These are phyloP conservation scores for Blastobotrys petasosporus DNA, from an alignment of 1,139 yeast species.

Conservation along the genomic window DNA sequence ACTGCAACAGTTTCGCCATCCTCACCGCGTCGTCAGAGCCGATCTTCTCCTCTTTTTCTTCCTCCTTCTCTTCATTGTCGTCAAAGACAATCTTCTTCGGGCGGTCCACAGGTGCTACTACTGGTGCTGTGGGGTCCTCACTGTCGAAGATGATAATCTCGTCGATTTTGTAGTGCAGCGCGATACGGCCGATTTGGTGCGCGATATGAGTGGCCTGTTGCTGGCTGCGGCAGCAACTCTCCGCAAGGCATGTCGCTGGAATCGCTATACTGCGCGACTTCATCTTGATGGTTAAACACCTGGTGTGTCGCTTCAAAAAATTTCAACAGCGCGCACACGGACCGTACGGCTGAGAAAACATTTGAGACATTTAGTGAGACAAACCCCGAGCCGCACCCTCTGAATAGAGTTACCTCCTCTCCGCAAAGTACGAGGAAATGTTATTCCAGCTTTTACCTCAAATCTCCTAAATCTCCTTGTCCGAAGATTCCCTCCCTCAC, in stretches of 20 bases:
- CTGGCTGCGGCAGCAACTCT: slow-evolving; percentile 56
- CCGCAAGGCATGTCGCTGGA: slow-evolving; percentile 51
- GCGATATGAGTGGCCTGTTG: slow-evolving; percentile 69
- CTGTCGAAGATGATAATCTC: slow-evolving; percentile 60
- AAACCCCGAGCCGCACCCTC: too few relatives aligned
- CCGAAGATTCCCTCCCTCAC: too few relatives aligned
- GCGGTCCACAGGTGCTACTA: slow-evolving; percentile 6
- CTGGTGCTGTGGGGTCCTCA: slow-evolving; percentile 27
- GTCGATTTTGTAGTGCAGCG: slow-evolving; percentile 59
- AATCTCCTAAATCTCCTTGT: too few relatives aligned
- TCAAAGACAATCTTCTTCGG: slow-evolving; percentile 26
- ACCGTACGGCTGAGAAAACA: too few relatives aligned
- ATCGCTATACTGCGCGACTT: slow-evolving; percentile 19
- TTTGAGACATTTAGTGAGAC: too few relatives aligned
- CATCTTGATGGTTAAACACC: not conserved
- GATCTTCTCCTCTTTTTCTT: slow-evolving; percentile 16
- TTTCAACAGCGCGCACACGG: too few relatives aligned
- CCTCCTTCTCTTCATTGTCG: slow-evolving; percentile 17
- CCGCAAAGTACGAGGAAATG: too few relatives aligned
- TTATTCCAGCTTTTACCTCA: too few relatives aligned
- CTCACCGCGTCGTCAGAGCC: slow-evolving; percentile 42
- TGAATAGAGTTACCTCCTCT: too few relatives aligned
- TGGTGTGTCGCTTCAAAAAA: too few relatives aligned
- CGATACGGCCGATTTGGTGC: slow-evolving; percentile 74
- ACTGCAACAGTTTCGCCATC: slow-evolving; percentile 70